Evolutionary conservation across 352 stramenopile species (phyloP).

Genomic region (Globisporangium camurandrum): DNA sequence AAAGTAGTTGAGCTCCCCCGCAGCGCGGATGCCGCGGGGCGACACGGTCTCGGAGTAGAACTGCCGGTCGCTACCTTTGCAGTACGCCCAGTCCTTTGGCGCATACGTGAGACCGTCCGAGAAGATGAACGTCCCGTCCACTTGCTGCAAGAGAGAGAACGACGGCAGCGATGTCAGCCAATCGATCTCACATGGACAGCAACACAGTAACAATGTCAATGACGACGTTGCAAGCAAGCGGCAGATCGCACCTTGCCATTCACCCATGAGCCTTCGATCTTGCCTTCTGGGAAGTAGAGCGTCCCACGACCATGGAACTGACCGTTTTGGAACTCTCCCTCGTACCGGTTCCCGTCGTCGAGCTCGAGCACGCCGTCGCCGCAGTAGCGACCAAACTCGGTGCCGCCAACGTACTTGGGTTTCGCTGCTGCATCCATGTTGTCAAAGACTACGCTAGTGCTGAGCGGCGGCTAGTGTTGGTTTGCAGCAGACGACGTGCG

Average conservation of each 20-base stretch:
- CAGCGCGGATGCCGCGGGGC: conserved; percentile 35
- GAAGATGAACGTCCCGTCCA: conserved; percentile 72
- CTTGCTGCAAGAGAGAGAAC: conserved; percentile 26
- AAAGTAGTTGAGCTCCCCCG: conserved; percentile 66
- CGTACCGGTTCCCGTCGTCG: conserved; percentile 58
- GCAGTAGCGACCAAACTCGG: conserved; percentile 54
- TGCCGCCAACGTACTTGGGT: conserved; percentile 45
- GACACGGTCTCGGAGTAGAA: conserved; percentile 66
- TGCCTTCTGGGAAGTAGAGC: conserved; percentile 59
- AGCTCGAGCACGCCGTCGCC: conserved; percentile 47
- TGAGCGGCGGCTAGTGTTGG: too few relatives aligned
- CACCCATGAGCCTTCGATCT: conserved; percentile 60
- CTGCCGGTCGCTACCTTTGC: conserved; percentile 45
- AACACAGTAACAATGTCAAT: too few relatives aligned
- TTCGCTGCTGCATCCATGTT: too few relatives aligned
- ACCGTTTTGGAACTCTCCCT: conserved; percentile 75
- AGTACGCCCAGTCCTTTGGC: conserved; percentile 55
- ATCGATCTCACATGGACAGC: too few relatives aligned
- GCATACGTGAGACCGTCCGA: conserved; percentile 67
- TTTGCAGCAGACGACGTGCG: too few relatives aligned
- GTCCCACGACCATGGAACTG: conserved; percentile 73
- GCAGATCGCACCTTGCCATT: conserved; percentile 63
- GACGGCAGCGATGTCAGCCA: neutral
- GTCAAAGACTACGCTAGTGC: too few relatives aligned
- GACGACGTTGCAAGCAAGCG: neutral